Evolutionary conservation across 306 rosid species (phyloP).

Genomic region (Prunus fruticosa): DNA sequence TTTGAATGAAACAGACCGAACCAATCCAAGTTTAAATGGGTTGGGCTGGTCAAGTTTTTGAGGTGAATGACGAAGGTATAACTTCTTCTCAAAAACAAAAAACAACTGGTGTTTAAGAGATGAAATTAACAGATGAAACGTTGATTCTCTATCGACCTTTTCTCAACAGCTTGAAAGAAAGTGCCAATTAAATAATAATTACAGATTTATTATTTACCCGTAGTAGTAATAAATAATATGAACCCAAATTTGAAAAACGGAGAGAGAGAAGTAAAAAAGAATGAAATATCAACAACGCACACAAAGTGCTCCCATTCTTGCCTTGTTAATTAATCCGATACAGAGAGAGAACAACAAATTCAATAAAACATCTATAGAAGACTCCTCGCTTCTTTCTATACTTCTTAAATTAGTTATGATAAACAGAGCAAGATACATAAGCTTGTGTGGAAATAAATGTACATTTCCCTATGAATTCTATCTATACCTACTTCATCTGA

Average conservation of each 20-base stretch:
- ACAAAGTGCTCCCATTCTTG: too few relatives aligned
- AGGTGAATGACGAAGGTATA: too few relatives aligned
- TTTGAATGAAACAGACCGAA: background rate
- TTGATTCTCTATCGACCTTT: too few relatives aligned
- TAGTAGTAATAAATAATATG: too few relatives aligned
- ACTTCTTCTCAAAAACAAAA: too few relatives aligned
- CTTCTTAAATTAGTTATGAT: constrained; percentile 6
- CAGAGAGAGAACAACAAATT: background rate
- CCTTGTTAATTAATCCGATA: background rate
- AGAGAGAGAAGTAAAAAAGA: background rate
- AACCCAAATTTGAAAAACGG: too few relatives aligned
- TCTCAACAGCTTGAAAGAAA: too few relatives aligned
- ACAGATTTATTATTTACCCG: too few relatives aligned
- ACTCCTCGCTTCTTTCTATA: background rate
- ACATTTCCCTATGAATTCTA: constrained; percentile 14
- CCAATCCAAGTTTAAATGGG: background rate
- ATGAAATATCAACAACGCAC: background rate
- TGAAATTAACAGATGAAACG: too few relatives aligned
- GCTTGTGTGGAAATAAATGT: constrained; percentile 11
- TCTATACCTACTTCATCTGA: constrained; percentile 11
- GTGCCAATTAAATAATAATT: too few relatives aligned
- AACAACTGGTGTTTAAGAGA: too few relatives aligned
- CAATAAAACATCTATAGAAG: background rate
- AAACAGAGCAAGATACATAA: background rate
- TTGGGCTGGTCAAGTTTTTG: background rate